phyloP scores from a whole-genome alignment of 176 grass and related monocot genomes.

The Lolium perenne region DNA sequence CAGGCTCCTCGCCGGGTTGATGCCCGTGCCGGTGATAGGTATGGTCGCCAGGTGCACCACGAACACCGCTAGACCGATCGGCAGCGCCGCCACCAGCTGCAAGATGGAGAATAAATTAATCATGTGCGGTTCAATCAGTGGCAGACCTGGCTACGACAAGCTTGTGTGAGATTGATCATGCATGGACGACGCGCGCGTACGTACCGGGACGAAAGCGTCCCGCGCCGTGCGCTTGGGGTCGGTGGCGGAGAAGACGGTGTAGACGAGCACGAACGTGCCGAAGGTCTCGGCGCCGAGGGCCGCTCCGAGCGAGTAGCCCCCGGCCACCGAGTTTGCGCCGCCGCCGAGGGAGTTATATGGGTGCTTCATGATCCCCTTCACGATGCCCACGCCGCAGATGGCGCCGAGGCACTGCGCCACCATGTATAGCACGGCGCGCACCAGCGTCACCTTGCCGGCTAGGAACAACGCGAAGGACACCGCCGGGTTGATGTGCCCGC shows the following conservation, averaged over 20 bases:
- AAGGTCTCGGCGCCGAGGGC: constrained; percentile 86
- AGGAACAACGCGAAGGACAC: constrained; percentile 78
- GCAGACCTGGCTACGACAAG: not conserved
- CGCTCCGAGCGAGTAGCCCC: constrained; percentile 40
- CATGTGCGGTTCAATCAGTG: too few species aligned
- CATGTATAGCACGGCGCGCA: constrained; percentile 60
- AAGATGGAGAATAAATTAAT: too few species aligned
- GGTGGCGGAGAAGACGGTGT: constrained; percentile 99
- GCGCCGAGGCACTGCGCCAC: constrained; percentile 85
- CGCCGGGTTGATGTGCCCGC: constrained; percentile 90
- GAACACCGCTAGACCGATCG: constrained; percentile 42
- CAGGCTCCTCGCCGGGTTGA: constrained; percentile 52
- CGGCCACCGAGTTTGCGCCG: constrained; percentile 61
- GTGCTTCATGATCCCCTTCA: constrained; percentile 73
- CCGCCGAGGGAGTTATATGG: constrained; percentile 60
- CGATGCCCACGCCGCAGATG: constrained; percentile 74
- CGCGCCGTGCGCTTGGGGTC: constrained; percentile 97
- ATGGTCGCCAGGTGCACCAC: constrained; percentile 45
- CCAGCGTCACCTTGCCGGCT: constrained; percentile 67
- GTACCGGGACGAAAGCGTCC: constrained; percentile 72
- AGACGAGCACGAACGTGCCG: constrained; percentile 96
- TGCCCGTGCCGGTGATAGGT: constrained; percentile 45
- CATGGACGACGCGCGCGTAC: not conserved
- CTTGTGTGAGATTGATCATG: not conserved
- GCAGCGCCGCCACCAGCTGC: constrained; percentile 33